Percentiles rank a stretch among this genome's conserved stretches.
These are phyloP conservation scores for Claviceps paspali DNA, from an alignment of 2,329 filamentous ascomycete genomes.

Conservation along the genomic window DNA sequence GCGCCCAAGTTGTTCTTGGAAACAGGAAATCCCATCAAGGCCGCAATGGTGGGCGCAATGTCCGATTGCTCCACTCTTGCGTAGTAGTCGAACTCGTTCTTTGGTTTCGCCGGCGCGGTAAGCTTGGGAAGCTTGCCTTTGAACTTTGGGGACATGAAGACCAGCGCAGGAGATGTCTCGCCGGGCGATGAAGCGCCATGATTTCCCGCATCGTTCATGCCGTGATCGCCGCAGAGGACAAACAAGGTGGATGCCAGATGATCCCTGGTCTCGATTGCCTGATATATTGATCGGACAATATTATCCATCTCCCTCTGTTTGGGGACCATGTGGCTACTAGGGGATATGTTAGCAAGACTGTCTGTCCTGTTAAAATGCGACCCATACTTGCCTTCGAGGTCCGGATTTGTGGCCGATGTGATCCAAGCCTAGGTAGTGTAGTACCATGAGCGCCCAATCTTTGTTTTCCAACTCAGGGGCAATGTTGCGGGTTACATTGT, in stretches of 20 bases:
- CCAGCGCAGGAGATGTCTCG: slow-evolving; percentile 82
- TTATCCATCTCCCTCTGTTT: slow-evolving; percentile 92
- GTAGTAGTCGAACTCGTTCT: slow-evolving; percentile 71
- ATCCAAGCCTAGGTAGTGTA: slow-evolving; percentile 91
- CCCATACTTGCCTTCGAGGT: slow-evolving; percentile 48
- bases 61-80: slow-evolving; percentile 82
- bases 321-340: slow-evolving; percentile 72
- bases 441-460: slow-evolving; percentile 87
- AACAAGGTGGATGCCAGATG: slow-evolving; percentile 69
- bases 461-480: slow-evolving; percentile 54
- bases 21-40: slow-evolving; percentile 72
- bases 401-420: slow-evolving; percentile 97
- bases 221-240: slow-evolving; percentile 83
- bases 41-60: slow-evolving; percentile 76
- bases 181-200: slow-evolving; percentile 88
- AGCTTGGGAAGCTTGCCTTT: slow-evolving; percentile 32
- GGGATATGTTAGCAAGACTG: background rate
- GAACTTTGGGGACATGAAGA: slow-evolving; percentile 82
- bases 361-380: background rate
- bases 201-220: slow-evolving; percentile 98
- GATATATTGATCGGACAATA: slow-evolving; percentile 62
- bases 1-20: slow-evolving; percentile 83
- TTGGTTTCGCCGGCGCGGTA: slow-evolving; percentile 39
- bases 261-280: slow-evolving; percentile 51
- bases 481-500: slow-evolving; percentile 90